Conservation (phyloP, 352 stramenopile species). For the Globisporangium takayamanum region DNA sequence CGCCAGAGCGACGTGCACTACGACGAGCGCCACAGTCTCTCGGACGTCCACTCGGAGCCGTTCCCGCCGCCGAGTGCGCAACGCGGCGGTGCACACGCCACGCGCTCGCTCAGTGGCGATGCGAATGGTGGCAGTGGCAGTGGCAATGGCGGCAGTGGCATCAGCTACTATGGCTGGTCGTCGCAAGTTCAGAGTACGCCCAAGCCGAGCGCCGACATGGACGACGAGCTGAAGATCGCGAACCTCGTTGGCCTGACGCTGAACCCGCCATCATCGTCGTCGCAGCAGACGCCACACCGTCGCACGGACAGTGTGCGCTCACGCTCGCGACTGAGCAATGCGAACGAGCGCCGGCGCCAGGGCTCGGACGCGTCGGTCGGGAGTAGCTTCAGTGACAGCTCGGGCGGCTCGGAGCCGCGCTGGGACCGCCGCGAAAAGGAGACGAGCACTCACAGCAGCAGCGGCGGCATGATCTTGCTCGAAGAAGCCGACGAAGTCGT, state of each 20-base stretch:
- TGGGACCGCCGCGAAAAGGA: constrained; percentile 7
- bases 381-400: constrained; percentile 29
- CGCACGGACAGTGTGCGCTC: constrained; percentile 1
- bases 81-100: constrained; percentile 5
- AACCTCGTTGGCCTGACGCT: constrained; percentile 15
- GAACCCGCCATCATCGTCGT: not conserved
- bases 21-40: constrained; percentile 21
- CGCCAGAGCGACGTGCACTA: constrained; percentile 9
- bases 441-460: constrained; percentile 12
- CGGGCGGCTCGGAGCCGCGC: constrained; percentile 9
- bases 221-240: constrained; percentile 23
- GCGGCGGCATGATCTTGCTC: constrained; percentile 23
- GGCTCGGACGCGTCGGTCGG: constrained; percentile 34
- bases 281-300: not conserved
- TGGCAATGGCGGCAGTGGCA: constrained; percentile 9
- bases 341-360: constrained; percentile 29
- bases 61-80: not conserved
- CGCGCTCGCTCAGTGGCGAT: not conserved
- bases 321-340: constrained; percentile 6
- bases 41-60: constrained; percentile 11
- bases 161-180: constrained; percentile 51
- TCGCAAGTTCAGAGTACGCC: constrained; percentile 36
- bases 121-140: not conserved
- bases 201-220: constrained; percentile 20
- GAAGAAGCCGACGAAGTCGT: constrained; percentile 36